Base-by-base conservation (phyloP, 2,329 filamentous ascomycete species). In the Pyrenophora tritici-repentis region DNA sequence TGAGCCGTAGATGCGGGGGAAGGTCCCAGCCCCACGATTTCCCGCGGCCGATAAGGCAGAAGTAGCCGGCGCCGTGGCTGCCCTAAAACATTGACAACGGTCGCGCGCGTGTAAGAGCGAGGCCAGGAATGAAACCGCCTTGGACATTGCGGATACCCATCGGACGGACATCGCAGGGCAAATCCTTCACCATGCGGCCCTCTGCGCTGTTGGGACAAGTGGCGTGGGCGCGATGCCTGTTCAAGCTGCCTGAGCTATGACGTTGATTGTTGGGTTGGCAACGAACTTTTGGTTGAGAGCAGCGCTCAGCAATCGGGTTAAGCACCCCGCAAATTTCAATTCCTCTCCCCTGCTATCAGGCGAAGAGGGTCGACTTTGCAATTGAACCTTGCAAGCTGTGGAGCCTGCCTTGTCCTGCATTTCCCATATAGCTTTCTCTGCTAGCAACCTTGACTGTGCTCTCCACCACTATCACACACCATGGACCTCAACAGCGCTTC, bases 401-500 rank as follows among this genome's bases (percentile, higher is more conserved):
- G 18, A 50, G 49, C 53, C 47, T 56, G 55, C 55, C 53, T 39
- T 37, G 42, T 37, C 38, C 47, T 44, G 42, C 47, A 39, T 38
- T 31, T 36, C 26, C 26, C 26, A 29, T 29, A 29, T 29, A 29
- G 31, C 41, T 16, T 22, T 13, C 24, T 34, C 34, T 35, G 38
- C 47, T 47, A 52, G 53, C 46, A 53, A 43, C 46, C 52, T 40
- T 46, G 33, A 56, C 38, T 20, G 29, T 33, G 17, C 41, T 50
- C 53, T 41, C 52, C 47, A 53, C 48, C 42, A 42, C 47, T 54
- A 54, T 43, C 39, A 34, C 58, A 53, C 56, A 64, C 58, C 59
- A 72, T 70, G 70, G 65, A 68, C 48, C 66, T 79, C 62, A 79
- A 78, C 69, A 68, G 75, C 55, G 67, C 72, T 36, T 77, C 78